phyloP scores from a whole-genome alignment of 1,284 basidiomycete species.

The Ustilago curta region DNA sequence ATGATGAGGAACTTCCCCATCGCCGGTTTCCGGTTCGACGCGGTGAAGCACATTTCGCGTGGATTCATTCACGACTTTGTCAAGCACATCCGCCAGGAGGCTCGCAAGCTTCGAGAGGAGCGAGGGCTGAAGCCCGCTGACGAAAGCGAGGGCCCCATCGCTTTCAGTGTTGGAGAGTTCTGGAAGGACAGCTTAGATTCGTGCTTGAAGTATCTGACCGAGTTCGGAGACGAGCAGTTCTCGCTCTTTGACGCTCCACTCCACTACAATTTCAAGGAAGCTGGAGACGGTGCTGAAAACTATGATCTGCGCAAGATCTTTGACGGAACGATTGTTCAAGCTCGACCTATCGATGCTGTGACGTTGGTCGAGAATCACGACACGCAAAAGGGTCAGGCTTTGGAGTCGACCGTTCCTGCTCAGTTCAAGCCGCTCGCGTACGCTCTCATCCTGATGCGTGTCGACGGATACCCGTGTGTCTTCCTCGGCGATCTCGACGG shows the following conservation, averaged over 20 bases:
- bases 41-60: slow-evolving; percentile 63
- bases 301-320: slow-evolving; percentile 74
- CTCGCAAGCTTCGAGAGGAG: slow-evolving; percentile 49
- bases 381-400: slow-evolving; percentile 71
- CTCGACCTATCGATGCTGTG: slow-evolving; percentile 74
- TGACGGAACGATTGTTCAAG: slow-evolving; percentile 74
- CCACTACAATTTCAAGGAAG: slow-evolving; percentile 75
- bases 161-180: slow-evolving; percentile 62
- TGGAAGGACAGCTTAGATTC: slow-evolving; percentile 55
- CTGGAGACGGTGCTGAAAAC: slow-evolving; percentile 71
- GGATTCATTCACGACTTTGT: slow-evolving; percentile 74
- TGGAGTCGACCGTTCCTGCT: slow-evolving; percentile 73
- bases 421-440: slow-evolving; percentile 78
- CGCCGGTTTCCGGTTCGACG: slow-evolving; percentile 64
- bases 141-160: slow-evolving; percentile 57
- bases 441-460: slow-evolving; percentile 84
- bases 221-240: slow-evolving; percentile 73
- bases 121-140: slow-evolving; percentile 43
- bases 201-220: slow-evolving; percentile 67
- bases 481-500: slow-evolving; percentile 90
- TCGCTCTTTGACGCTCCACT: slow-evolving; percentile 75
- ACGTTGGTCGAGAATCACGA: slow-evolving; percentile 74
- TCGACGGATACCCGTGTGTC: slow-evolving; percentile 89
- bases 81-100: slow-evolving; percentile 71
- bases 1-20: slow-evolving; percentile 59